Evolutionary conservation across 2,329 filamentous ascomycete species (phyloP).

Genomic region (Clonostachys solani): DNA sequence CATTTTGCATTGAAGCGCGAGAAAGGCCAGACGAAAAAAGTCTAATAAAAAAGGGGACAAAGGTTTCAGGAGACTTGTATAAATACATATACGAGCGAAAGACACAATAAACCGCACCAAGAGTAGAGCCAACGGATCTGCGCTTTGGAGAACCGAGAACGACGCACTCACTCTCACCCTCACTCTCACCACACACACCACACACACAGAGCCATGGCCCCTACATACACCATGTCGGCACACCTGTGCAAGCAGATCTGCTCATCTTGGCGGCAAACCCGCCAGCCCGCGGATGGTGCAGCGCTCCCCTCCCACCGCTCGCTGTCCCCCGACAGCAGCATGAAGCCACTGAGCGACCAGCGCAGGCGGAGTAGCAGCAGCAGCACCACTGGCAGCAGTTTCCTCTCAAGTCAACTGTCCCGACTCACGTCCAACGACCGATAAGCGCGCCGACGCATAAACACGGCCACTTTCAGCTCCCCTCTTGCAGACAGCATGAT

Average conservation of each 20-base stretch:
- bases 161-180: too few species aligned
- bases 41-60: too few species aligned
- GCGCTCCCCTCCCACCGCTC: constrained; percentile 16
- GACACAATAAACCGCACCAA: too few species aligned
- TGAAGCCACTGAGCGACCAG: constrained; percentile 1
- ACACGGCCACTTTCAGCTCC: too few species aligned
- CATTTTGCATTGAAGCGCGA: too few species aligned
- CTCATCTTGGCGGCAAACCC: constrained; percentile 51
- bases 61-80: too few species aligned
- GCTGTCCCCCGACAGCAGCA: constrained; percentile 10
- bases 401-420: not conserved
- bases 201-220: constrained; percentile 37
- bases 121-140: too few species aligned
- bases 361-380: constrained; percentile 1
- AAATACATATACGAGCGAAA: too few species aligned
- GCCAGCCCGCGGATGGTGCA: constrained; percentile 27
- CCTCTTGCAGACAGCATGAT: too few species aligned
- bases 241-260: constrained; percentile 58
- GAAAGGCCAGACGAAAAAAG: too few species aligned
- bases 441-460: too few species aligned
- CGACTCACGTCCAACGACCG: not conserved
- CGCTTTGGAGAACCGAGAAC: too few species aligned
- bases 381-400: not conserved
- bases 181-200: not conserved
- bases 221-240: constrained; percentile 57